Evolutionary conservation across 176 grass and related monocot genomes (phyloP), one percentile per base, ranked within the genome.

Genomic region (Cenchrus purpureus): DNA sequence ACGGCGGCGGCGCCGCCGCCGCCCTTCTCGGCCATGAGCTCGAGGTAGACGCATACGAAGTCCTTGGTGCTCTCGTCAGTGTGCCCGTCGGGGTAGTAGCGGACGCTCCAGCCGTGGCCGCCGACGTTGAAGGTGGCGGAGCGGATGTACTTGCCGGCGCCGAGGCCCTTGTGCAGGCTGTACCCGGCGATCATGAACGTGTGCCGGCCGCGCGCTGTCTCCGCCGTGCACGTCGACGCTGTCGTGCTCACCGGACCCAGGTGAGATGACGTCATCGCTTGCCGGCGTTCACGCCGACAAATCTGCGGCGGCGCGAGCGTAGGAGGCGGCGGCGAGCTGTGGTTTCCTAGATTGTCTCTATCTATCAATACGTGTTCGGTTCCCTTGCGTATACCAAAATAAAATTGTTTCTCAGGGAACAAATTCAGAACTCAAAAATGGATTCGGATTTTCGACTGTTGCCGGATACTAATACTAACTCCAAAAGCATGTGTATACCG

Each of bases 61-160:
- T 14, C 3, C 53, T 61, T 13, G 54, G 0, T 13, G 0, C 4
- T 1, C 9, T 45, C 1, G 0, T 0, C 0, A 7, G 14, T 16
- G n/a, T 10, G 3, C 1, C 55, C 80, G 15, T n/a, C 25, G 9
- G 68, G 67, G 25, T 82, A 72, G 68, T 32, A 61, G 2, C 0
- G 0, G 54, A 82, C 4, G 68, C 5, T 0, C 68, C 68, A 82
- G 6, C 19, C 15, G 15, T 73, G 17, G 68, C 68, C 55, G 1
- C 25, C 55, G 1, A 48, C 3, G 55, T 42, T 9, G 80, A 82
- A 82, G 14, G 55, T 61, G 6, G 68, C 3, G 6, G 80, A 82
- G 10, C 28, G 0, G 68, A 82, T 2, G 68, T 0, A 7, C 13
- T 20, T 49, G 14, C 40, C 42, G 55, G 60, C 54, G 0, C 40